phyloP scores from a whole-genome alignment of 2,329 filamentous ascomycete genomes.

The Pochonia chlamydosporia region DNA sequence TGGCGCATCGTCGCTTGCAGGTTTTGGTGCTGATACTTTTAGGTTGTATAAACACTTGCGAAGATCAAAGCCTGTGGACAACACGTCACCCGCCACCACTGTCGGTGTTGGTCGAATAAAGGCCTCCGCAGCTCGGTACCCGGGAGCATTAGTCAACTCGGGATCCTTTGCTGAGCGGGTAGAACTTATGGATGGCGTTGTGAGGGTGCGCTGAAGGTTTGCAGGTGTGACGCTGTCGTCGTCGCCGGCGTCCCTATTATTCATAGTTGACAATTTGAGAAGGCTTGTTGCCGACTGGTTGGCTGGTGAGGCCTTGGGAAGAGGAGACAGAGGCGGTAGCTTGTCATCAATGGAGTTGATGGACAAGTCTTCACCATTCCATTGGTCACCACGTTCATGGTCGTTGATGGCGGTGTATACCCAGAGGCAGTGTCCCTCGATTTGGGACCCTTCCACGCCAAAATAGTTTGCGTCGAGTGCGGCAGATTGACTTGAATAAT shows the following conservation, averaged over 20 bases:
- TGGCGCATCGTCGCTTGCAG: slow-evolving; percentile 57
- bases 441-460: slow-evolving; percentile 75
- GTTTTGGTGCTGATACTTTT: slow-evolving; percentile 54
- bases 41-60: slow-evolving; percentile 72
- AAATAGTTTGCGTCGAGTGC: slow-evolving; percentile 97
- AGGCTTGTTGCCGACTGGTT: slow-evolving; percentile 41
- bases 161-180: slow-evolving; percentile 45
- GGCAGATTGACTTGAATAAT: slow-evolving; percentile 86
- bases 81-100: slow-evolving; percentile 64
- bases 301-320: slow-evolving; percentile 35
- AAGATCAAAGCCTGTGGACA: slow-evolving; percentile 75
- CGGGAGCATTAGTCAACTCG: slow-evolving; percentile 57
- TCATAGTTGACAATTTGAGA: slow-evolving; percentile 15
- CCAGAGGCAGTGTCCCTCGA: slow-evolving; percentile 88
- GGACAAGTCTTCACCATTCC: slow-evolving; percentile 96
- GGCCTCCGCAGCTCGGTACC: slow-evolving; percentile 86
- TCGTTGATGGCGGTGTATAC: slow-evolving; percentile 78
- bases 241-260: slow-evolving; percentile 35
- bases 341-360: slow-evolving; percentile 84
- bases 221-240: slow-evolving; percentile 61
- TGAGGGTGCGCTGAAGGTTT: slow-evolving; percentile 70
- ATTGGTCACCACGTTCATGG: slow-evolving; percentile 84
- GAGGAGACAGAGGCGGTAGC: slow-evolving; percentile 44
- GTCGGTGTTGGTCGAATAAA: slow-evolving; percentile 84
- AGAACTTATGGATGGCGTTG: slow-evolving; percentile 60